phyloP scores from a whole-genome alignment of 2,329 filamentous ascomycete species.

The Clarireedia homoeocarpa region DNA sequence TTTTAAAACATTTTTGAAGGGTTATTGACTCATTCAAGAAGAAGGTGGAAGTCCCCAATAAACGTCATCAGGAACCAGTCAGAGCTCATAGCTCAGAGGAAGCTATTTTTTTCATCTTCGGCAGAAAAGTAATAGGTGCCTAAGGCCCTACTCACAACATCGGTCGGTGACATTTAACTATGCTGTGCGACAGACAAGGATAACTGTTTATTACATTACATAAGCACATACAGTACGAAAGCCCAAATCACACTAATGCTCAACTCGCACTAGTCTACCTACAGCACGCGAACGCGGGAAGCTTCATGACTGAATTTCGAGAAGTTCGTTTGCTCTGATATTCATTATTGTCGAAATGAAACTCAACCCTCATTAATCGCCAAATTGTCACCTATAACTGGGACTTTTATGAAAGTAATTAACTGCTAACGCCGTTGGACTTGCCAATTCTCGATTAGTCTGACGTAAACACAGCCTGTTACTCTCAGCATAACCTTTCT shows the following conservation, averaged over 20 bases:
- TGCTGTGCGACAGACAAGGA: not conserved
- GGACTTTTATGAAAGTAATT: not conserved
- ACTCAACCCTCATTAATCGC: not conserved
- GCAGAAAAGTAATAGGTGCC: too few species aligned
- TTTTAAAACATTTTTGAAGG: not conserved
- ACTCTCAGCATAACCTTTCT: not conserved
- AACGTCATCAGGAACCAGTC: constrained; percentile 5
- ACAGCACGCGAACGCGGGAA: constrained; percentile 11
- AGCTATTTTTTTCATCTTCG: not conserved
- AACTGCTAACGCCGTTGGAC: not conserved
- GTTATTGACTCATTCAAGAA: not conserved
- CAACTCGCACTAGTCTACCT: not conserved
- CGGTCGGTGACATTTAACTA: not conserved
- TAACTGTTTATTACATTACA: not conserved
- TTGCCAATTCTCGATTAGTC: not conserved
- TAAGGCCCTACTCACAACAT: not conserved
- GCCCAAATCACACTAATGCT: not conserved
- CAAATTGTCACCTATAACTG: not conserved
- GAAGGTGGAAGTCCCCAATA: not conserved
- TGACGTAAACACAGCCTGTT: not conserved
- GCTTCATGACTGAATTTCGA: not conserved
- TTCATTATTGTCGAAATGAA: not conserved
- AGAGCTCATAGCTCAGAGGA: not conserved
- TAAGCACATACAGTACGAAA: not conserved
- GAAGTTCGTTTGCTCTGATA: constrained; percentile 2